phyloP scores from a whole-genome alignment of 306 rosid species.

The Cicer yamashitae region DNA sequence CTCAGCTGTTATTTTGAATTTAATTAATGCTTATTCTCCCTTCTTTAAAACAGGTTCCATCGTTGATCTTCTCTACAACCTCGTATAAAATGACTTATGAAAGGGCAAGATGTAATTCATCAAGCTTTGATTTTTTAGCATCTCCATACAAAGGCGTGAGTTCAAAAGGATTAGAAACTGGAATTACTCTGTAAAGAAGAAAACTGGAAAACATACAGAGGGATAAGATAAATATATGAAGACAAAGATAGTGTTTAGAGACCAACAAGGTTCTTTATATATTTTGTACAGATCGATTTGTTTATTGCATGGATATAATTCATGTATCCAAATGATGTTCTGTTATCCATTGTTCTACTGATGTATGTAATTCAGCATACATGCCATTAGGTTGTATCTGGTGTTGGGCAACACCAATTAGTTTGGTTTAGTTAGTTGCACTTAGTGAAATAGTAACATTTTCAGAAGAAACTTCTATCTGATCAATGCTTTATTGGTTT shows the following conservation, averaged over 20 bases:
- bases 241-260: conserved; percentile 46
- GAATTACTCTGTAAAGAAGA: conserved; percentile 64
- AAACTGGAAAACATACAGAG: conserved; percentile 51
- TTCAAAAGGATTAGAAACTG: conserved; percentile 55
- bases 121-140: conserved; percentile 43
- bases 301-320: conserved; percentile 57
- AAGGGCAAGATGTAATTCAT: conserved; percentile 43
- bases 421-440: conserved; percentile 40
- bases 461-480: background rate
- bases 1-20: conserved; percentile 27
- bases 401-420: conserved; percentile 44
- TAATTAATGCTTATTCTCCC: conserved; percentile 28
- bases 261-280: conserved; percentile 51
- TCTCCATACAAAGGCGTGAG: conserved; percentile 42
- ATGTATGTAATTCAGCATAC: conserved; percentile 41
- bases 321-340: conserved; percentile 50
- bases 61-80: conserved; percentile 49
- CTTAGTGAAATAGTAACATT: conserved; percentile 20
- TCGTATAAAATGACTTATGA: conserved; percentile 44
- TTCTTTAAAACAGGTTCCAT: conserved; percentile 49
- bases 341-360: conserved; percentile 39
- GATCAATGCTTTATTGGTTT: conserved; percentile 32
- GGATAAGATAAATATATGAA: conserved; percentile 51
- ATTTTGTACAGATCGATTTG: conserved; percentile 63
- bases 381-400: conserved; percentile 33